These are phyloP conservation scores for Saitozyma podzolica DNA, from an alignment of 768 basidiomycete genomes.

Conservation along the genomic window DNA sequence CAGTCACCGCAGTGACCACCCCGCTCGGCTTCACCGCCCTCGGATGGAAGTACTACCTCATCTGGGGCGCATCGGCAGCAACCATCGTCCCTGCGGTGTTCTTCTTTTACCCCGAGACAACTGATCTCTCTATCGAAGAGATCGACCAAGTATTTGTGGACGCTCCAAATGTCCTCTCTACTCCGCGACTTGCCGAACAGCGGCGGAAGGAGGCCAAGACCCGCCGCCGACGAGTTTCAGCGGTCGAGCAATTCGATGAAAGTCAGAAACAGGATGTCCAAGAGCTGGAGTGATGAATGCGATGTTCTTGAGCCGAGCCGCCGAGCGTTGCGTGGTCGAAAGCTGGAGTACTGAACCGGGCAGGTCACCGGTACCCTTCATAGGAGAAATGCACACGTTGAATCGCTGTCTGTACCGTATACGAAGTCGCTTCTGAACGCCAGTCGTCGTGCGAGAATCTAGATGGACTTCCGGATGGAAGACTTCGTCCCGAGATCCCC, in stretches of 20 bases:
- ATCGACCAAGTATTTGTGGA: constrained; percentile 49
- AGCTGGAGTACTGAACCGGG: no score
- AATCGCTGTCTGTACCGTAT: no score
- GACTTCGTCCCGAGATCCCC: no score
- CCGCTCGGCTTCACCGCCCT: constrained; percentile 61
- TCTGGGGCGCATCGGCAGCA: constrained; percentile 24
- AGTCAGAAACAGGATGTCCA: not conserved
- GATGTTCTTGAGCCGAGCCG: no score
- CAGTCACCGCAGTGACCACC: constrained; percentile 45
- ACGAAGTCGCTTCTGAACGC: no score
- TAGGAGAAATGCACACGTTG: no score
- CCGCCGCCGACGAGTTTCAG: not conserved
- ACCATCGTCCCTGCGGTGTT: constrained; percentile 23
- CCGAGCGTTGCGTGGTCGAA: no score
- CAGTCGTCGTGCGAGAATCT: no score
- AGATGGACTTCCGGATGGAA: no score
- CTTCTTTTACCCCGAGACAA: constrained; percentile 59
- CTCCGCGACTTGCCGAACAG: constrained; percentile 11
- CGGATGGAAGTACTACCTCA: constrained; percentile 58
- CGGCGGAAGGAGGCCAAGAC: constrained; percentile 5
- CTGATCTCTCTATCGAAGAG: constrained; percentile 60
- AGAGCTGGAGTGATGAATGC: no score
- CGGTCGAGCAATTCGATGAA: not conserved
- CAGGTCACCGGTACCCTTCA: no score
- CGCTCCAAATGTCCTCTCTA: constrained; percentile 13